Evolutionary conservation across 2,329 filamentous ascomycete species (phyloP).

Genomic region (Exophiala alcalophila): DNA sequence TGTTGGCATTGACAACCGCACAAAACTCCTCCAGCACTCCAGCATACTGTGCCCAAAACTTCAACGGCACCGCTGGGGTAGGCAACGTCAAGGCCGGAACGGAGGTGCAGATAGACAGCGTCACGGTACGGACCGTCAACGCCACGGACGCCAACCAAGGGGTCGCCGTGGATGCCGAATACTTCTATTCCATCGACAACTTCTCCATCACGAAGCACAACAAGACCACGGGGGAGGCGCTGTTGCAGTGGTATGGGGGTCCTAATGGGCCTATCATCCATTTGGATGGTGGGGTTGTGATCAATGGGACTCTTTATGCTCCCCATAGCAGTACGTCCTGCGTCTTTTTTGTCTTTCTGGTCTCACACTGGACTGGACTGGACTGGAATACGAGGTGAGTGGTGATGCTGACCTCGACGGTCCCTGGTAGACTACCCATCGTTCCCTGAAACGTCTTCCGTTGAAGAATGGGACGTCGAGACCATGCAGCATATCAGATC

Average conservation of each 20-base stretch:
- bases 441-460: constrained; percentile 9
- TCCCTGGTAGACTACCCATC: constrained; percentile 8
- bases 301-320: constrained; percentile 10
- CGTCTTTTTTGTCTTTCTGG: no score
- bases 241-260: constrained; percentile 9
- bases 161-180: constrained; percentile 8
- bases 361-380: no score
- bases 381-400: no score
- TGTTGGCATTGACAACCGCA: background rate
- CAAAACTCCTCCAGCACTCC: background rate
- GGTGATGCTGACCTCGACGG: no score
- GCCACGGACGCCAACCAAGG: constrained; percentile 12
- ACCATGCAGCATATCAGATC: constrained; percentile 10
- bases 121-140: constrained; percentile 4
- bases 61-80: constrained; percentile 11
- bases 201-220: constrained; percentile 15
- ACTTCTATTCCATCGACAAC: constrained; percentile 17
- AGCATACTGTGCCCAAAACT: background rate
- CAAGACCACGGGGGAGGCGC: constrained; percentile 4
- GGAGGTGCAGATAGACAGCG: constrained; percentile 6
- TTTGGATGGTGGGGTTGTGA: constrained; percentile 10
- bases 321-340: no score
- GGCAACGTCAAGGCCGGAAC: constrained; percentile 9
- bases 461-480: constrained; percentile 12
- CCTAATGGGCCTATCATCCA: constrained; percentile 12